Conservation (phyloP, 805 yeast genomes). For the Lipomyces orientalis region DNA sequence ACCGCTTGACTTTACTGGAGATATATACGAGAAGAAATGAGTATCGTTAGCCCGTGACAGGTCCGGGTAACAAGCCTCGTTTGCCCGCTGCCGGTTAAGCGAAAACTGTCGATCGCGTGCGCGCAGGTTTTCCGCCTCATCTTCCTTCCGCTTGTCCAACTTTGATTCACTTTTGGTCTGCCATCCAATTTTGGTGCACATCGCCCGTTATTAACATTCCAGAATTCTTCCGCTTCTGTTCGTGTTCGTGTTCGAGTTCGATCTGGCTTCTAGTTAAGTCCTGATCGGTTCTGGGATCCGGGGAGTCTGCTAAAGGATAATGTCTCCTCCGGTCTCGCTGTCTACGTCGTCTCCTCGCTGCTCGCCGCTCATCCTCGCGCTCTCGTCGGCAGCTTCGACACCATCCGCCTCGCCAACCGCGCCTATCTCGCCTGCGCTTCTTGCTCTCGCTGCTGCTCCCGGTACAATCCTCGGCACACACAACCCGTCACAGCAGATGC, state of each 20-base stretch:
- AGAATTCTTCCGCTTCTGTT: not conserved
- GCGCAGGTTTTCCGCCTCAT: no score
- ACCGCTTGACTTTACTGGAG: no score
- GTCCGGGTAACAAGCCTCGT: no score
- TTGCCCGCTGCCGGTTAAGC: no score
- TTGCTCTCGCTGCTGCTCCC: slow-evolving; percentile 6
- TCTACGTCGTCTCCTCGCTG: slow-evolving; percentile 24
- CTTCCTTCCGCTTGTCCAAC: no score
- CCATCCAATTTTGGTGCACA: not conserved
- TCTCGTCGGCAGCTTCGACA: slow-evolving; percentile 11
- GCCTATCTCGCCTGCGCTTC: slow-evolving; percentile 12
- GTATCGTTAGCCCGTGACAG: no score
- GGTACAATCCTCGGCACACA: not conserved
- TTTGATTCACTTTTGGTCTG: no score
- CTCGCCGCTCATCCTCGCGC: slow-evolving; percentile 20
- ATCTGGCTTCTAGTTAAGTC: not conserved
- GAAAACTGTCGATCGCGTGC: no score
- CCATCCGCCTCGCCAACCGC: not conserved
- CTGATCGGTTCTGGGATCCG: not conserved
- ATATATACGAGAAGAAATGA: no score
- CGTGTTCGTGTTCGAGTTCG: not conserved
- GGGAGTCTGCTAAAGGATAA: not conserved
- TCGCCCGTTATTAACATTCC: no score
- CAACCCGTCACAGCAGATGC: not conserved
- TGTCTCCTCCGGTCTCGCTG: slow-evolving; percentile 12